Evolutionary conservation across 2,329 filamentous ascomycete species (phyloP), one percentile per base, ranked within the genome.

Genomic region (Paracoccidioides brasiliensis): DNA sequence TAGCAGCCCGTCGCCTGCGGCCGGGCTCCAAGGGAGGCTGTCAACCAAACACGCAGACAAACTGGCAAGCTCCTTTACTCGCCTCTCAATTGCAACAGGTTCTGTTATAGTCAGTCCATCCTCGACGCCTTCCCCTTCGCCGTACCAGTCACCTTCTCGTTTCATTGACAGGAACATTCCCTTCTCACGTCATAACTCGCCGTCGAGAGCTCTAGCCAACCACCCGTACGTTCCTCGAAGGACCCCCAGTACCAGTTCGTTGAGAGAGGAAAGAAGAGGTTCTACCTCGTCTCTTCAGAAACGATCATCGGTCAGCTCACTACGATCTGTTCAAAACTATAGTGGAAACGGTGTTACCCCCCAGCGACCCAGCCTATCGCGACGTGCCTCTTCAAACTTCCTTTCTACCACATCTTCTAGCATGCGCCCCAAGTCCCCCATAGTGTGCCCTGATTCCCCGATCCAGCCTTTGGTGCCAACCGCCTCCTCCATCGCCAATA

Each of bases 401-500:
- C 56, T 62, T 5, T 53, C 59, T 58, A 66, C 52, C 58, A 61
- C 58, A 60, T 59, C 61, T 44, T 60, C 58, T 52, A 63, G 59
- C 51, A 69, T 69, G 63, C 60, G 62, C 48, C 62, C 62, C 30
- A 68, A 64, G 51, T 57, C 66, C 5, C 59, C 64, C 7, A 56
- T 61, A 42, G n/a, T n/a, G n/a, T n/a, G n/a, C n/a, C 53, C 55
- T 15, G 57, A 60, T 37, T 40, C 49, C 4, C 52, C 56, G 2
- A 52, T 60, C n/a, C 67, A 70, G 51, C 57, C 57, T 7, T 55
- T 60, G 3, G 49, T 37, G 4, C 64, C 66, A 42, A 81, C 79
- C 9, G 76, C 80, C 32, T 74, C 74, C 51, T 76, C 72, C 12
- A 72, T 91, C 45, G 88, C 88, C 3, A 79, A 76, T 50, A 77